Percentiles rank a stretch among this genome's conserved stretches.
These are phyloP conservation scores for Selaginella moellendorffii DNA, from an alignment of 75 land plant species.

Conservation along the genomic window DNA sequence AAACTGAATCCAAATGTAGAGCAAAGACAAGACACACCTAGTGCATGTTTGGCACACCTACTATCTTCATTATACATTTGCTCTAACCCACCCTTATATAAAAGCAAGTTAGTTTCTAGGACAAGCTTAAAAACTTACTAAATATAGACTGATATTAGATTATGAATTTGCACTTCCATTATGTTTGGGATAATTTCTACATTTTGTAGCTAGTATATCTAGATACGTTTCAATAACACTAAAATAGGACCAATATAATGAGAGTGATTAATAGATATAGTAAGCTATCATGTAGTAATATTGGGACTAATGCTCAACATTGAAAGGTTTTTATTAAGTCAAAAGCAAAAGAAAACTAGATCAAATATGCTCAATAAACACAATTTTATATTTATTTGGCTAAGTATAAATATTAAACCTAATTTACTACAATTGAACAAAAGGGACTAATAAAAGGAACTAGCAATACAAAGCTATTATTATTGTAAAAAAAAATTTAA, in stretches of 20 bases:
- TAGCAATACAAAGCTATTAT: neutral
- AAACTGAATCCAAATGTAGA: too few species aligned
- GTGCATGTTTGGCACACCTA: too few species aligned
- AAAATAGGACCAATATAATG: neutral
- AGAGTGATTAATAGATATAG: neutral
- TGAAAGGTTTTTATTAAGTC: too few species aligned
- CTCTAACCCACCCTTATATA: too few species aligned
- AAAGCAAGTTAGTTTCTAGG: too few species aligned
- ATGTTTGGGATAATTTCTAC: too few species aligned
- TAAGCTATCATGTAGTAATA: neutral
- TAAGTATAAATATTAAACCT: neutral
- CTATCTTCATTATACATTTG: too few species aligned
- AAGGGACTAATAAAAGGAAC: neutral
- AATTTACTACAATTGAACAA: neutral
- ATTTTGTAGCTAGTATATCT: neutral
- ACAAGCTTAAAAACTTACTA: too few species aligned
- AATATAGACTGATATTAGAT: too few species aligned
- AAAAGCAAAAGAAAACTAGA: too few species aligned
- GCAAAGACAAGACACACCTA: too few species aligned
- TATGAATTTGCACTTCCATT: too few species aligned
- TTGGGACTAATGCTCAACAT: neutral
- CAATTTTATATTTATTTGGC: neutral
- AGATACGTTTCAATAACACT: neutral
- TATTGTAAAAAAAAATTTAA: neutral
- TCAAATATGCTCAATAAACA: neutral